phyloP scores from a whole-genome alignment of 1,139 yeast species.

The Cylindricascospora bacillispora region DNA sequence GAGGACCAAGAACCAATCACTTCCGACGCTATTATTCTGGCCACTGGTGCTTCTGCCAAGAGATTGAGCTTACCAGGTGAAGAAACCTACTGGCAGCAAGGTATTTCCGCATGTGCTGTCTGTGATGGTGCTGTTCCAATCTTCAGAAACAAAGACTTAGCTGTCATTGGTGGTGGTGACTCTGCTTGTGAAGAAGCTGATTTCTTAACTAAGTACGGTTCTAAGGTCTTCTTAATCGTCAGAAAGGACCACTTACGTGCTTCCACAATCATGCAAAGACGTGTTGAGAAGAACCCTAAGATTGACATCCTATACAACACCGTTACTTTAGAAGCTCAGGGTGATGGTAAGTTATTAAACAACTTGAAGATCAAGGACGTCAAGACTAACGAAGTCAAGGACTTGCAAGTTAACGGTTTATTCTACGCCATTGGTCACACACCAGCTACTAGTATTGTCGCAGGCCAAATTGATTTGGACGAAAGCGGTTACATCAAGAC shows the following conservation, averaged over 20 bases:
- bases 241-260: slow-evolving; percentile 93
- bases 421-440: slow-evolving; percentile 97
- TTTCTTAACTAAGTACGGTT: slow-evolving; percentile 91
- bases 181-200: slow-evolving; percentile 98
- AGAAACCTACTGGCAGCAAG: slow-evolving; percentile 96
- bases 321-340: slow-evolving; percentile 77
- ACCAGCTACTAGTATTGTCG: slow-evolving; percentile 82
- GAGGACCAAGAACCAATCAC: slow-evolving; percentile 84
- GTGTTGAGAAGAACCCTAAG: slow-evolving; percentile 73
- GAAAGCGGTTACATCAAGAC: slow-evolving; percentile 82
- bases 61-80: slow-evolving; percentile 92
- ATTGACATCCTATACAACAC: slow-evolving; percentile 84
- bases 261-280: slow-evolving; percentile 90
- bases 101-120: slow-evolving; percentile 98
- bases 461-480: slow-evolving; percentile 70
- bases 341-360: slow-evolving; percentile 70
- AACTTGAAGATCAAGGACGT: slow-evolving; percentile 53
- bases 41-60: slow-evolving; percentile 97
- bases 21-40: slow-evolving; percentile 81
- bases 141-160: slow-evolving; percentile 93
- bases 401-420: slow-evolving; percentile 75
- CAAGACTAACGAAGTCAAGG: slow-evolving; percentile 54
- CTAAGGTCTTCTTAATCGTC: slow-evolving; percentile 84
- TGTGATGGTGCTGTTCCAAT: slow-evolving; percentile 99
- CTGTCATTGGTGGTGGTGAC: slow-evolving; percentile 97